Conservation (phyloP, 148 eudicot genomes). For the Rhododendron mucronatum region DNA sequence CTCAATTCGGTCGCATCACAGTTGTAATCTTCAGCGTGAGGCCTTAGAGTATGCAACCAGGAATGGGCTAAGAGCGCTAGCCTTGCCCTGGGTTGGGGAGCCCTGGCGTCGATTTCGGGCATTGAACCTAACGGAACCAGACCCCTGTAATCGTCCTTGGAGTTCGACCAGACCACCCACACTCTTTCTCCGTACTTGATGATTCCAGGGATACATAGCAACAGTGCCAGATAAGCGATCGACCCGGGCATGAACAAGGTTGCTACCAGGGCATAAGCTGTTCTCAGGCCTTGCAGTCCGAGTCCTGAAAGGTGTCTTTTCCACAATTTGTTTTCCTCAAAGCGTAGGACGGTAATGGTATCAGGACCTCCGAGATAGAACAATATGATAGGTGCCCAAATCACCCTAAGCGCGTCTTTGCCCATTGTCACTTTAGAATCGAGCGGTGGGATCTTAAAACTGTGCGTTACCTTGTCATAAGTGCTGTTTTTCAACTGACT, state of each 20-base stretch:
- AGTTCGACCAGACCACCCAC: neutral
- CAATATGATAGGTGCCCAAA: conserved; percentile 4
- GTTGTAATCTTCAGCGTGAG: neutral
- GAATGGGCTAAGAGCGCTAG: neutral
- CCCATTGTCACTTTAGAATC: too few species aligned
- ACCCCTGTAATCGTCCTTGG: neutral
- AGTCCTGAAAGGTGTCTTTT: neutral
- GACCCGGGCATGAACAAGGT: neutral
- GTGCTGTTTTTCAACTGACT: too few species aligned
- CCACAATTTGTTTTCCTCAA: neutral
- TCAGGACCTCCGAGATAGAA: conserved; percentile 9
- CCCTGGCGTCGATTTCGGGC: neutral
- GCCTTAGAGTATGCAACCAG: neutral
- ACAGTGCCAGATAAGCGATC: too few species aligned
- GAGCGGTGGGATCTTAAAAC: too few species aligned
- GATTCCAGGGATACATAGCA: too few species aligned
- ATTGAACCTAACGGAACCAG: too few species aligned
- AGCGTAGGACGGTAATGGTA: neutral
- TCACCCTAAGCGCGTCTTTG: neutral
- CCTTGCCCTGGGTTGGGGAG: neutral
- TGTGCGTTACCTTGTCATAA: too few species aligned
- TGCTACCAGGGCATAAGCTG: neutral
- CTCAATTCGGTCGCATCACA: fast-evolving
- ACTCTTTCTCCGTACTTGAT: too few species aligned
- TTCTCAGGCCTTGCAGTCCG: neutral